Evolutionary conservation across 1,284 basidiomycete genomes (phyloP), one percentile per base, ranked within the genome.

Genomic region (Golubevia sp.): DNA sequence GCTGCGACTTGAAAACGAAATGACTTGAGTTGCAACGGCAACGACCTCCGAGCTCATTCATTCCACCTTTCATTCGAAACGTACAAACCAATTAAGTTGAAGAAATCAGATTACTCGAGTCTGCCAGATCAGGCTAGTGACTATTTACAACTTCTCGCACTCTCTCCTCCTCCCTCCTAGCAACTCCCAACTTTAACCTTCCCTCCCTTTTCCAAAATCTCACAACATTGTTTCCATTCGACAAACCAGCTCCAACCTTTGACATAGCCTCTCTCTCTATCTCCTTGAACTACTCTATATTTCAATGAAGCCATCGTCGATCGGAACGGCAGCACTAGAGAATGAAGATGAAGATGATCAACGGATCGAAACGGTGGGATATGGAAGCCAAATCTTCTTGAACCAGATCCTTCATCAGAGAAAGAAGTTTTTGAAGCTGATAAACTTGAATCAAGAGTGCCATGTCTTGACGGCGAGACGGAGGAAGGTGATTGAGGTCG

Each of bases 211-310:
- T 90, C 86, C 44, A 93, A 81, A 25, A 91, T 88, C n/a, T 81
- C 84, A 27, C 88, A 86, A 0, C 88, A 87, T 80, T 93, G 92
- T 2, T 85, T 84, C 8, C 88, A 87, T 62, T 90, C 89, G 5
- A 87, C 88, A 82, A 93, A 94, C 91, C 92, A 94, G 59, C 88
- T 88, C 72, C 89, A 87, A 0, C 91, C 91, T 79, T 94, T 94
- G 57, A 85, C 77, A 57, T 86, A 84, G 8, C 77, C 66, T 18
- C 81, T 79, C 1, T 38, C 20, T 30, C 20, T 54, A 5, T 44
- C 25, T 21, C 59, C 27, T 13, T 70, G 2, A 21, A 67, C 59
- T 18, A 90, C 81, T 0, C 87, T 89, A 75, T 92, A 94, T 74
- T 91, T 89, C 44, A 87, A 66, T n/a, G 80, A 74, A 6, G 83